Conservation (phyloP, 352 stramenopile species). For the Plasmopara muralis region DNA sequence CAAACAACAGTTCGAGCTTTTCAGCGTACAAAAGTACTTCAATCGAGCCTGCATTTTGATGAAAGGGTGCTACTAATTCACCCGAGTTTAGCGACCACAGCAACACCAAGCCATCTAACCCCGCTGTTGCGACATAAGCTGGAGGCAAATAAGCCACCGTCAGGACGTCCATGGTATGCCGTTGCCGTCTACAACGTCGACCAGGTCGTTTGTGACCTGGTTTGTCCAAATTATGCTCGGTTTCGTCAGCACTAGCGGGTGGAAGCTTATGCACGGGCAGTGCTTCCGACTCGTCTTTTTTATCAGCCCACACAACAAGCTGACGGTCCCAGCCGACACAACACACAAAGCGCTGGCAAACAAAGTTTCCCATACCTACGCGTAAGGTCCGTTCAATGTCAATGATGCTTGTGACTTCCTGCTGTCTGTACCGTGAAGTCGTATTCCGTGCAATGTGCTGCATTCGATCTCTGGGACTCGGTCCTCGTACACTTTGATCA, state of each 20-base stretch:
- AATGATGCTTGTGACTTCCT: constrained; percentile 79
- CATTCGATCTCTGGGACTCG: constrained; percentile 4
- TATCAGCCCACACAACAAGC: constrained; percentile 81
- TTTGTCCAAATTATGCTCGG: constrained; percentile 17
- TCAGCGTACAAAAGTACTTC: constrained; percentile 62
- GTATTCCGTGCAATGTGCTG: constrained; percentile 4
- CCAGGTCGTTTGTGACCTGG: constrained; percentile 17
- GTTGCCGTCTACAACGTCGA: constrained; percentile 20
- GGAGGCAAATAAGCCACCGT: constrained; percentile 61
- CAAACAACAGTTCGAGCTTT: constrained; percentile 68
- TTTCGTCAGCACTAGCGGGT: constrained; percentile 21
- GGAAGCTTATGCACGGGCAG: constrained; percentile 53
- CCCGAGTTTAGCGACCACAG: constrained; percentile 78
- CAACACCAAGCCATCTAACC: constrained; percentile 64
- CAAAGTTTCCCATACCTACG: constrained; percentile 77
- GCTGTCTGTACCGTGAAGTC: constrained; percentile 48
- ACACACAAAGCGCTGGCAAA: constrained; percentile 76
- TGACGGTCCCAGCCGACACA: constrained; percentile 78
- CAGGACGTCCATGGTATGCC: constrained; percentile 66
- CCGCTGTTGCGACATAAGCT: constrained; percentile 59
- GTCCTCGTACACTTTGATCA: background rate
- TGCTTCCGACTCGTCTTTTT: constrained; percentile 67
- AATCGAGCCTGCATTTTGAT: constrained; percentile 57
- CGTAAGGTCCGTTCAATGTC: constrained; percentile 72
- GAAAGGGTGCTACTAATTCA: constrained; percentile 51